These are phyloP conservation scores for Aureobasidium sp. DNA, from an alignment of 2,329 filamentous ascomycete species.

Conservation along the genomic window DNA sequence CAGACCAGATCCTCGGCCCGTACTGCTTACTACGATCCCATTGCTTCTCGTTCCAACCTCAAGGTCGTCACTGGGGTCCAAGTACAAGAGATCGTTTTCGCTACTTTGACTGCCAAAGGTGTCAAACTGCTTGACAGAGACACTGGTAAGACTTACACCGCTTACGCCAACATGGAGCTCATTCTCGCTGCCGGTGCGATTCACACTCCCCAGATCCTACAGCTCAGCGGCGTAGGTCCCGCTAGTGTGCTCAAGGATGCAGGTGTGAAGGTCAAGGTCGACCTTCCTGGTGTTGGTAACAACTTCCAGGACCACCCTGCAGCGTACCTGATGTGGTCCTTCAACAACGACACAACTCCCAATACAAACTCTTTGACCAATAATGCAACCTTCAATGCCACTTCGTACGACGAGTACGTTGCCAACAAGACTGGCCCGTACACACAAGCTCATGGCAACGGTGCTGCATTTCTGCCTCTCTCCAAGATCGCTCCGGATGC, in stretches of 20 bases:
- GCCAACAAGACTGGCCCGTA: slow-evolving; percentile 25
- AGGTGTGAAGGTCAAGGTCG: slow-evolving; percentile 26
- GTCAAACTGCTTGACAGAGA: slow-evolving; percentile 14
- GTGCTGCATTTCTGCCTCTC: slow-evolving; percentile 21
- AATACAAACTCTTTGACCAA: slow-evolving; percentile 28
- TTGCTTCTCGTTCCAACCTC: slow-evolving; percentile 27
- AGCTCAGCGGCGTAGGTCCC: slow-evolving; percentile 26
- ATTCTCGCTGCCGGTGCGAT: slow-evolving; percentile 32
- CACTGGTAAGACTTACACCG: not conserved
- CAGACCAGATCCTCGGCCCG: slow-evolving; percentile 31
- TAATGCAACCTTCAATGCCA: slow-evolving; percentile 19
- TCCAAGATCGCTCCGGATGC: slow-evolving; percentile 15
- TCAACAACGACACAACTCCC: slow-evolving; percentile 20
- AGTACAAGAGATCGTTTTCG: slow-evolving; percentile 19
- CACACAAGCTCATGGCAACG: slow-evolving; percentile 30
- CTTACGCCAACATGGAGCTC: slow-evolving; percentile 24
- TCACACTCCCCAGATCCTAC: slow-evolving; percentile 29
- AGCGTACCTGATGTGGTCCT: slow-evolving; percentile 5
- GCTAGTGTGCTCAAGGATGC: slow-evolving; percentile 21
- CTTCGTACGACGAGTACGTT: slow-evolving; percentile 23
- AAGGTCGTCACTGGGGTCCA: slow-evolving; percentile 23
- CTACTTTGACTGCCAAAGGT: slow-evolving; percentile 12
- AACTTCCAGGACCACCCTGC: slow-evolving; percentile 27
- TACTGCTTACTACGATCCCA: slow-evolving; percentile 27
- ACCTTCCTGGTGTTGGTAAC: slow-evolving; percentile 28